Conservation (phyloP, 2,329 filamentous ascomycete species). For the Fusarium penzigii region DNA sequence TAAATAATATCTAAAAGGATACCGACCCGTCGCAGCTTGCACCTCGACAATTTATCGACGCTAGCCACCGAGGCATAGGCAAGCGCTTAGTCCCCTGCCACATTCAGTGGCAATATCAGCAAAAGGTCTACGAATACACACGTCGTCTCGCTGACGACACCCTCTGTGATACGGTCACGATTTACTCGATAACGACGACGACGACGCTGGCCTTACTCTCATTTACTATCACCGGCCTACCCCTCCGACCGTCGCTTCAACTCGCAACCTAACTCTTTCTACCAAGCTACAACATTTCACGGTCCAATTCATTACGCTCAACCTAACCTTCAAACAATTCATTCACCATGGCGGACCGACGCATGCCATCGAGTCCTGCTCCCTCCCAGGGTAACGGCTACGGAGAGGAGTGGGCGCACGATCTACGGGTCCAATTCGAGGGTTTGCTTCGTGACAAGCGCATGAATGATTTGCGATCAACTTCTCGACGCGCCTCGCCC, state of each 20-base stretch:
- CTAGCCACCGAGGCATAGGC: conserved; percentile 17
- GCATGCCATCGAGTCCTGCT: conserved; percentile 34
- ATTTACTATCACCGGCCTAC: conserved; percentile 23
- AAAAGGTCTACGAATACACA: conserved; percentile 30
- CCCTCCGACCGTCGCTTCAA: conserved; percentile 3
- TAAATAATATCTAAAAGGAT: conserved; percentile 10
- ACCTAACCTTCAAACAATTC: neutral
- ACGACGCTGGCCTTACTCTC: conserved; percentile 7
- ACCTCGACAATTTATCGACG: conserved; percentile 12
- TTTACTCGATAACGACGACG: conserved; percentile 10
- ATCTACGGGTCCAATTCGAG: conserved; percentile 82
- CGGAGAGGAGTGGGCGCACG: conserved; percentile 75
- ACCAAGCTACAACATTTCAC: conserved; percentile 6
- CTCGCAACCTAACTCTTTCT: too few species aligned
- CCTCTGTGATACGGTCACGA: conserved; percentile 27
- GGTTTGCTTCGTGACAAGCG: conserved; percentile 83
- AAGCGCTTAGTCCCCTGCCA: conserved; percentile 23
- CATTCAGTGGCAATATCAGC: conserved; percentile 19
- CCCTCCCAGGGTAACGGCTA: conserved; percentile 43
- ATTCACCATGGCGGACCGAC: conserved; percentile 41
- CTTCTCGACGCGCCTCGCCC: conserved; percentile 61
- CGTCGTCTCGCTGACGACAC: conserved; percentile 28
- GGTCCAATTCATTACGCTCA: conserved; percentile 15
- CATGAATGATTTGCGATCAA: conserved; percentile 70
- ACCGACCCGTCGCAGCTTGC: conserved; percentile 3